Evolutionary conservation across 2,329 filamentous ascomycete genomes (phyloP), one percentile per base, ranked within the genome.

Genomic region (Trichoderma arundinaceum): DNA sequence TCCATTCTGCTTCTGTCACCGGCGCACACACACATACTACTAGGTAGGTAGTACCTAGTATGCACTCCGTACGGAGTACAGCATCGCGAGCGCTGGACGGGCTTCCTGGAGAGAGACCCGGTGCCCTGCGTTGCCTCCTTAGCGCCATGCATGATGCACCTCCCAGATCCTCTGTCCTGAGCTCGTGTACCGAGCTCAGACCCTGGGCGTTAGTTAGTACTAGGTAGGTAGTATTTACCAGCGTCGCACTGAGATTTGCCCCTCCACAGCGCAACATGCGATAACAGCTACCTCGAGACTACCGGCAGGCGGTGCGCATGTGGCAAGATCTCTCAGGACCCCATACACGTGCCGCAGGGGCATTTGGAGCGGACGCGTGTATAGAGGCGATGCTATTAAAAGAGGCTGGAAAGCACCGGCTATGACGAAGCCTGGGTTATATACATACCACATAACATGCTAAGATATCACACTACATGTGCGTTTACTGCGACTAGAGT

Each of bases 101-200:
- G 39, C 35, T 38, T 38, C 35, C 35, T 38, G 35, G 22, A 28
- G 22, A 28, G 2, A 28, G 22, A 28, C 22, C 22, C 22, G 22
- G 22, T 28, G 35, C 35, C 7, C 10, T 38, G 35, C 35, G 35
- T 6, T 41, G 39, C 12, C 39, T 41, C 33, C 17, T 39, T 54
- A 39, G 51, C 51, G 51, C 51, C n/a, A 39, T 39, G 35, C 51
- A 54, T 54, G 51, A 54, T 54, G 32, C 51, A 54, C 32, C 51
- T 38, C 32, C 10, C 33, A 33, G 51, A 38, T 19, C 51, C 35
- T 39, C n/a, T 19, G 13, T 39, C 32, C 51, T 39, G 32, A 54
- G 33, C 33, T 38, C 35, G 35, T 38, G 35, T 38, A 38, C 35
- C 35, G 35, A 38, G 35, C 35, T 51, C 22, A 13, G 35, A 38